Conservation (phyloP, 2,329 filamentous ascomycete genomes). For the Xylariaceae sp. region DNA sequence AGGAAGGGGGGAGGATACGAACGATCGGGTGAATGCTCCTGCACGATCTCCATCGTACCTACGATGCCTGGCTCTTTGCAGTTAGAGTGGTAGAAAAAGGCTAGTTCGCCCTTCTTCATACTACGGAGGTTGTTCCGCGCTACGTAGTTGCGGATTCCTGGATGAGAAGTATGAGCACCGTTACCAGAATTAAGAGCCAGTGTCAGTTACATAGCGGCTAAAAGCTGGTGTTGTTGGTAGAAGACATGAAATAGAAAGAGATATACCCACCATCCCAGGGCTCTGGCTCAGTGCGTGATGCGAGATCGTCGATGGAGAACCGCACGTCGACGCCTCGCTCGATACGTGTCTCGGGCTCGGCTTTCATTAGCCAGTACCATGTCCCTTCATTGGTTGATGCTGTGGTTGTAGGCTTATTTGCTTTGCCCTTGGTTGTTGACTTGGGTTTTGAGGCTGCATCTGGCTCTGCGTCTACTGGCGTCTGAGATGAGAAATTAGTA, state of each 20-base stretch:
- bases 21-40: constrained; percentile 78
- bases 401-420: constrained; percentile 1
- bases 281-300: constrained; percentile 68
- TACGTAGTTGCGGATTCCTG: constrained; percentile 35
- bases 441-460: constrained; percentile 2
- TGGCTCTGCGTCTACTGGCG: not conserved
- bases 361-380: constrained; percentile 78
- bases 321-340: constrained; percentile 85
- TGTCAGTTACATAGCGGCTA: constrained; percentile 24
- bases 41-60: constrained; percentile 83
- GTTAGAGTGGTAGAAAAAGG: constrained; percentile 97
- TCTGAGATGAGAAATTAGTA: too few species aligned
- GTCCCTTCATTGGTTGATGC: constrained; percentile 12
- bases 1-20: constrained; percentile 28
- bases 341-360: constrained; percentile 79
- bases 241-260: constrained; percentile 4
- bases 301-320: constrained; percentile 91
- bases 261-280: constrained; percentile 75
- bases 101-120: constrained; percentile 88
- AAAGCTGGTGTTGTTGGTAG: constrained; percentile 30
- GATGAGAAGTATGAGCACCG: constrained; percentile 13
- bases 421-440: constrained; percentile 8
- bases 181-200: not conserved
- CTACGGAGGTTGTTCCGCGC: constrained; percentile 85
- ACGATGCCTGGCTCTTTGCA: constrained; percentile 86